Conservation (phyloP, 441 rosid species). For the Gossypium trilobum region DNA sequence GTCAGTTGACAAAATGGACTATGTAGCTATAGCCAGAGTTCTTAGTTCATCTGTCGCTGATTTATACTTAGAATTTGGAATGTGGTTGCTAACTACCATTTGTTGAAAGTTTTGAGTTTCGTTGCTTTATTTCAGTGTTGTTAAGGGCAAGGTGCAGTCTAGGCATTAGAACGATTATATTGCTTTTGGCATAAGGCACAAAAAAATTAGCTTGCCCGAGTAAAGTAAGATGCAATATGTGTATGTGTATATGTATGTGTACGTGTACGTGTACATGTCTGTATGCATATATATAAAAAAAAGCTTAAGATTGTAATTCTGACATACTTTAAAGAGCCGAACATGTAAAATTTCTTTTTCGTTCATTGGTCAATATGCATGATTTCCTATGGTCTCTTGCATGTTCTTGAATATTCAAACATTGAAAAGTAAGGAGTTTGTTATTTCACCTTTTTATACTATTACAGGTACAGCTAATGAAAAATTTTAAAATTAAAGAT, state of each 20-base stretch:
- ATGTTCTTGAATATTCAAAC: neutral
- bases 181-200: neutral
- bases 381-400: neutral
- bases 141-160: neutral
- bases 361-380: neutral
- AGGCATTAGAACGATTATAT: neutral
- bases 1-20: neutral
- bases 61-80: neutral
- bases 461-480: neutral
- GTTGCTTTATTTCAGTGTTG: conserved; percentile 2
- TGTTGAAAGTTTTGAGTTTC: conserved; percentile 9
- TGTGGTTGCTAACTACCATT: neutral
- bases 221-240: neutral
- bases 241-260: neutral
- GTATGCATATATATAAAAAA: neutral
- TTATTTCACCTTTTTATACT: neutral
- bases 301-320: neutral
- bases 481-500: neutral
- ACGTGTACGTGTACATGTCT: neutral
- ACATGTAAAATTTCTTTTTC: neutral
- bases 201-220: neutral
- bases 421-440: neutral
- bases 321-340: neutral
- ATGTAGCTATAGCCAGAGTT: neutral
- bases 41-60: neutral